phyloP scores from a whole-genome alignment of 139 green algal genomes.

The Micractinium conductrix region DNA sequence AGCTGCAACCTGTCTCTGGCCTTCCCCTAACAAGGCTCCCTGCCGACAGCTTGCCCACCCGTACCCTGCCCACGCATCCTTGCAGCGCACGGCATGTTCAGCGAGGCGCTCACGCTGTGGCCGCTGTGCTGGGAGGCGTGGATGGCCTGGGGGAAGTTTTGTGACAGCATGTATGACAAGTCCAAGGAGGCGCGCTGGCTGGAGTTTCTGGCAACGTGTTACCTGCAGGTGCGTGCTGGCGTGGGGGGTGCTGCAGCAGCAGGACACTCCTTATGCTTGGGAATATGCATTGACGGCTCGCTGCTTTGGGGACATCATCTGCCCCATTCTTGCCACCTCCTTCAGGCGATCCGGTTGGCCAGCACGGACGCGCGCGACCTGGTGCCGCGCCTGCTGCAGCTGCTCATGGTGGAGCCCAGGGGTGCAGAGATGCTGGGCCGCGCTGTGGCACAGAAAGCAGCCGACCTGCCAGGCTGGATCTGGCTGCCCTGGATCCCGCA shows the following conservation, averaged over 20 bases:
- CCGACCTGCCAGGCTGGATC: conserved; percentile 82
- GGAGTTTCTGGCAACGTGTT: conserved; percentile 73
- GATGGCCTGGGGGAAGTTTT: conserved; percentile 92
- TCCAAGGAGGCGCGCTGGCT: conserved; percentile 62
- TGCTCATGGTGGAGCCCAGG: conserved; percentile 91
- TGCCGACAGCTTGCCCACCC: background rate
- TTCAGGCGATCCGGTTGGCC: conserved; percentile 69
- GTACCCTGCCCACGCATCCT: background rate
- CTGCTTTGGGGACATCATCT: too few species aligned
- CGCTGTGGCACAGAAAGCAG: conserved; percentile 43
- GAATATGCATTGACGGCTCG: too few species aligned
- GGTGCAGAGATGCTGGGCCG: conserved; percentile 51
- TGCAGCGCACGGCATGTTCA: conserved; percentile 74
- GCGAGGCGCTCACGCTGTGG: conserved; percentile 83
- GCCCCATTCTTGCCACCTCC: too few species aligned
- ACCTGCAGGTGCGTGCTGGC: conserved; percentile 17
- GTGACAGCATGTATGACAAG: conserved; percentile 76
- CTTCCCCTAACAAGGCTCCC: too few species aligned
- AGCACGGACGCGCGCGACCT: conserved; percentile 58
- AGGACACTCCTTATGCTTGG: too few species aligned
- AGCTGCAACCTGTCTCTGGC: too few species aligned
- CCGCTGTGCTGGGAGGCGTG: conserved; percentile 82
- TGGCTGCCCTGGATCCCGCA: conserved; percentile 96
- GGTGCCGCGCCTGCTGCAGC: conserved; percentile 85
- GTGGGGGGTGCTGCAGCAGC: too few species aligned